These are phyloP conservation scores for Dissophora ornata DNA, from an alignment of 192 early-diverging fungal species.

Conservation along the genomic window DNA sequence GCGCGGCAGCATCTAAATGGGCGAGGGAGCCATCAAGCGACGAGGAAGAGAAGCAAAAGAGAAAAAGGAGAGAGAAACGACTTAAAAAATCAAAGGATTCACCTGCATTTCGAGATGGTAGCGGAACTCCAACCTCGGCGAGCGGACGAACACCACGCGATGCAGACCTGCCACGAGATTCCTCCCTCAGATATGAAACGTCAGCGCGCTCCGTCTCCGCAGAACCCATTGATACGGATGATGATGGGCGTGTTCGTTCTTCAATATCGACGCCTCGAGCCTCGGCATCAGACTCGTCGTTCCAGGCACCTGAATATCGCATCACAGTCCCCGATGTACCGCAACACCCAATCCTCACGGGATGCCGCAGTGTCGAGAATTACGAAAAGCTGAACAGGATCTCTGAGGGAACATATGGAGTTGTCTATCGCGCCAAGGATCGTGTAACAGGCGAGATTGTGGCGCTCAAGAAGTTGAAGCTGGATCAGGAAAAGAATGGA, in stretches of 20 bases:
- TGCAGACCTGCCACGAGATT: conserved; percentile 6
- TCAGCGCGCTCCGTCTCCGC: neutral
- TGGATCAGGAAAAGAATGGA: conserved; percentile 73
- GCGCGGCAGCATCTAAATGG: conserved; percentile 44
- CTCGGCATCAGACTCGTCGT: neutral
- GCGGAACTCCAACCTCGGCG: conserved; percentile 32
- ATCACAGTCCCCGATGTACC: conserved; percentile 39
- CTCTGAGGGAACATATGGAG: conserved; percentile 96
- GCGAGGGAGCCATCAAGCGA: conserved; percentile 43
- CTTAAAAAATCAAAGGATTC: conserved; percentile 42
- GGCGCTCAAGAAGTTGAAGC: conserved; percentile 67
- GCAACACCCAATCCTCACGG: conserved; percentile 59
- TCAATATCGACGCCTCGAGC: conserved; percentile 1
- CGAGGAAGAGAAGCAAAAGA: conserved; percentile 31
- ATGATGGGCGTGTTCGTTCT: neutral
- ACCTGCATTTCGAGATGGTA: conserved; percentile 29
- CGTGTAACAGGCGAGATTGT: conserved; percentile 77
- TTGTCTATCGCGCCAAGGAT: conserved; percentile 94
- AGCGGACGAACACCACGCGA: conserved; percentile 5
- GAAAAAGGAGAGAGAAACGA: conserved; percentile 31
- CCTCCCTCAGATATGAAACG: conserved; percentile 2
- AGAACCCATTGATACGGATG: neutral
- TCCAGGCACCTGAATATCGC: conserved; percentile 19
- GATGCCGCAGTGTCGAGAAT: conserved; percentile 80
- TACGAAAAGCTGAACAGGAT: conserved; percentile 97